Conservation (phyloP, 225 moss, liverwort and hornwort species). For the Anthoceros angustus region DNA sequence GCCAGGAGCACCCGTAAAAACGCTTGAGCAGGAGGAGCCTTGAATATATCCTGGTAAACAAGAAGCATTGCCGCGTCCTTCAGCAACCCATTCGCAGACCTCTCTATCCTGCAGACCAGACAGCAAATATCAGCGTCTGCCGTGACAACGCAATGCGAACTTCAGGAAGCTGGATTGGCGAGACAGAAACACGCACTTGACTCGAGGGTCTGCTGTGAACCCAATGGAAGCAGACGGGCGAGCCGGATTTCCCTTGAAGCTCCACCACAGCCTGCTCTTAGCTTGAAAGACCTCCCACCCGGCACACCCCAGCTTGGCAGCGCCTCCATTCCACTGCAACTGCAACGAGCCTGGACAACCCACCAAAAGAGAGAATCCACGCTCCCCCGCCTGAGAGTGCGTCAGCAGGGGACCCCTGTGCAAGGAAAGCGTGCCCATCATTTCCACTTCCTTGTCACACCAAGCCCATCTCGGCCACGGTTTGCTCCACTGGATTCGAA, state of each 20-base stretch:
- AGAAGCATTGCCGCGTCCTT: slow-evolving; percentile 42
- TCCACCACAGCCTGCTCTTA: neutral
- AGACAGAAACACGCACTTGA: slow-evolving; percentile 12
- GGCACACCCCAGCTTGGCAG: neutral
- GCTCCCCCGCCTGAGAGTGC: neutral
- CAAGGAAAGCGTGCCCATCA: neutral
- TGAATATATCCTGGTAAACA: slow-evolving; percentile 31
- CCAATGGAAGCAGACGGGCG: slow-evolving; percentile 21
- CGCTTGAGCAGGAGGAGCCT: slow-evolving; percentile 33
- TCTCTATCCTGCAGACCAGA: slow-evolving; percentile 26
- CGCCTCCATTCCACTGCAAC: neutral
- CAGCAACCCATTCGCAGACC: slow-evolving; percentile 30
- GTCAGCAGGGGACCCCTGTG: neutral
- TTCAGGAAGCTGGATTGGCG: neutral
- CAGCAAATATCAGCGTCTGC: neutral
- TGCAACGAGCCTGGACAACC: neutral
- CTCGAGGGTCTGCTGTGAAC: slow-evolving; percentile 34
- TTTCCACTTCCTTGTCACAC: neutral
- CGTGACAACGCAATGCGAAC: neutral
- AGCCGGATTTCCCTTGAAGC: neutral
- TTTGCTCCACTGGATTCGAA: too few species aligned
- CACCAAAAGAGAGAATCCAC: neutral
- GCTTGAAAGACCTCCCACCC: neutral
- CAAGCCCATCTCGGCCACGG: too few species aligned
- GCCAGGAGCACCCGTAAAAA: slow-evolving; percentile 35